Evolutionary conservation across 2,329 filamentous ascomycete genomes (phyloP).

Genomic region (Fonsecaea pedrosoi): DNA sequence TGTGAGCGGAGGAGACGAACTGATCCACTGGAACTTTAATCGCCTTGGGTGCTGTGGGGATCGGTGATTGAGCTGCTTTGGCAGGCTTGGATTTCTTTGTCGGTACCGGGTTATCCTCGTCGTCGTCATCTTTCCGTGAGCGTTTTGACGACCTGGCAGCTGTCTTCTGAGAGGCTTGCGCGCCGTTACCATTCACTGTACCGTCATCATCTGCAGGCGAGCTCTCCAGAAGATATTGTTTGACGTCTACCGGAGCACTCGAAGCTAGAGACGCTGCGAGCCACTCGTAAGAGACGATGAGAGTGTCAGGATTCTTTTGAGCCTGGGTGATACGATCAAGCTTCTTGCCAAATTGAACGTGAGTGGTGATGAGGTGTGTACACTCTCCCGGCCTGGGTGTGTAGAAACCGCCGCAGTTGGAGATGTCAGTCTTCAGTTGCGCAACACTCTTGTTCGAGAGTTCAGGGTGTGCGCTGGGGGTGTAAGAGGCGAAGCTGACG

Average conservation of each 20-base stretch:
- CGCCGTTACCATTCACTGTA: background rate
- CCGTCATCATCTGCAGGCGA: slow-evolving; percentile 3
- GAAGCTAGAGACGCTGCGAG: slow-evolving; percentile 27
- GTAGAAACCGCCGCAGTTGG: slow-evolving; percentile 46
- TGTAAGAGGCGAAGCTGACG: slow-evolving; percentile 29
- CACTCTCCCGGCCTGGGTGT: slow-evolving; percentile 43
- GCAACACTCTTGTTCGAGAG: slow-evolving; percentile 24
- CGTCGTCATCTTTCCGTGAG: slow-evolving; percentile 25
- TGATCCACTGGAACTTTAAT: slow-evolving; percentile 61
- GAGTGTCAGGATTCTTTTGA: slow-evolving; percentile 3
- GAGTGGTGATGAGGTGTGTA: slow-evolving; percentile 50
- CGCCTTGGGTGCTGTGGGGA: slow-evolving; percentile 38
- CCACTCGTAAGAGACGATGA: slow-evolving; percentile 31
- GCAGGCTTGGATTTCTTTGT: slow-evolving; percentile 23
- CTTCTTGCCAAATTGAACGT: slow-evolving; percentile 48
- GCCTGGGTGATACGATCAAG: slow-evolving; percentile 21
- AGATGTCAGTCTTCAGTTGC: slow-evolving; percentile 44
- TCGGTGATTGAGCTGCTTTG: slow-evolving; percentile 24
- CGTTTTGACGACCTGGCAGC: slow-evolving; percentile 25
- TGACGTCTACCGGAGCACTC: slow-evolving; percentile 12
- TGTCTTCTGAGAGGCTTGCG: background rate
- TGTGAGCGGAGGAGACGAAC: slow-evolving; percentile 45
- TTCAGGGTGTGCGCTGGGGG: slow-evolving; percentile 10
- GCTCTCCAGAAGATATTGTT: slow-evolving; percentile 21
- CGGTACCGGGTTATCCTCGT: slow-evolving; percentile 16